These are phyloP conservation scores for Wallacemonas sp. DNA, from an alignment of 208 protist species.

Conservation along the genomic window DNA sequence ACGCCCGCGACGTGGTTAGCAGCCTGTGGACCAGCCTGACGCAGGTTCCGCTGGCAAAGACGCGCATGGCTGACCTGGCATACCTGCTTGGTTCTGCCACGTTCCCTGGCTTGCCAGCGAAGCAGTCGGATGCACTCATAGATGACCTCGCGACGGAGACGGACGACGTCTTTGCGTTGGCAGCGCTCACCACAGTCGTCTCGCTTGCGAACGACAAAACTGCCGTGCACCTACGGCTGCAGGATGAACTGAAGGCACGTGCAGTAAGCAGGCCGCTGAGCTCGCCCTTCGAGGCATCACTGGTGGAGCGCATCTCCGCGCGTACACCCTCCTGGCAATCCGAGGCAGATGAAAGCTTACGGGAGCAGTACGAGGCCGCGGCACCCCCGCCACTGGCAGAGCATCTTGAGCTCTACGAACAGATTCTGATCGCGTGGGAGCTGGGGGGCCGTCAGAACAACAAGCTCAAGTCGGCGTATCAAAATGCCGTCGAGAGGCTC, in stretches of 20 bases:
- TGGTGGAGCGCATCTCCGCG: background rate
- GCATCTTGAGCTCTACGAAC: constrained; percentile 11
- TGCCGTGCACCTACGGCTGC: constrained; percentile 12
- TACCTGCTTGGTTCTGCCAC: constrained; percentile 9
- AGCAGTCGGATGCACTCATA: constrained; percentile 7
- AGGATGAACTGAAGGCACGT: constrained; percentile 1
- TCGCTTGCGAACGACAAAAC: constrained; percentile 18
- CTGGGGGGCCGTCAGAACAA: constrained; percentile 17
- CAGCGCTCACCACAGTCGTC: constrained; percentile 12
- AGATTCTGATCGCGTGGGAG: constrained; percentile 33
- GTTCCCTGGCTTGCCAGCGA: background rate
- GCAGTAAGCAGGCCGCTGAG: too few species aligned
- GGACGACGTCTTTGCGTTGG: background rate
- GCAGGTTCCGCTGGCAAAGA: constrained; percentile 15
- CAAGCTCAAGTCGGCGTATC: constrained; percentile 23
- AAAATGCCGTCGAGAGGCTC: constrained; percentile 15
- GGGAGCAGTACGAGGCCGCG: background rate
- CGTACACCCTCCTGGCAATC: background rate
- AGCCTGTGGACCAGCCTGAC: constrained; percentile 5
- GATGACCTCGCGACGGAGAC: constrained; percentile 1
- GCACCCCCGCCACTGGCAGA: background rate
- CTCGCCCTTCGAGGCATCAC: too few species aligned
- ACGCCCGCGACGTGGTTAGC: constrained; percentile 9
- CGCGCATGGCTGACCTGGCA: constrained; percentile 18
- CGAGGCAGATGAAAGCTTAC: background rate